Percentiles rank a stretch among this genome's conserved stretches.
Evolutionary conservation across 2,329 filamentous ascomycete genomes (phyloP).

Genomic region (Pezicula radicicola): DNA sequence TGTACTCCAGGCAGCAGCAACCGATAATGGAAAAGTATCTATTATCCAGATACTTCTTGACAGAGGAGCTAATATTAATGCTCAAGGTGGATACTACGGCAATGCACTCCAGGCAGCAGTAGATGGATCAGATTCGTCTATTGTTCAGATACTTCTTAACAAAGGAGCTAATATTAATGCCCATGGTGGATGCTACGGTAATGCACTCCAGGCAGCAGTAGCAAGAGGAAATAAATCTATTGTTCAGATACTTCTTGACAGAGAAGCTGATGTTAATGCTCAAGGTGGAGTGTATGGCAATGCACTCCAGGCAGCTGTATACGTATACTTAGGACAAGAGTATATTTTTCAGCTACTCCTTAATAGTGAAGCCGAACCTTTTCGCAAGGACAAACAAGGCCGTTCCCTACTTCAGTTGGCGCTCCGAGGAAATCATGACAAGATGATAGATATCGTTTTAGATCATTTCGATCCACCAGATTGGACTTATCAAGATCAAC

Average conservation of each 20-base stretch:
- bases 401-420: constrained; percentile 5
- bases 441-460: constrained; percentile 2
- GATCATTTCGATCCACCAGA: constrained; percentile 1
- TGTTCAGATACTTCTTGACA: constrained; percentile 11
- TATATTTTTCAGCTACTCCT: constrained; percentile 8
- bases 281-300: constrained; percentile 22
- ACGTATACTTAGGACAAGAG: constrained; percentile 1
- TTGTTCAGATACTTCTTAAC: no score
- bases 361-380: constrained; percentile 11
- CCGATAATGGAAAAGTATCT: no score
- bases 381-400: constrained; percentile 6
- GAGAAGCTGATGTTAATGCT: constrained; percentile 16
- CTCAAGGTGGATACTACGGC: constrained; percentile 12
- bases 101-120: constrained; percentile 6
- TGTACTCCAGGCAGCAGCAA: no score
- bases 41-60: no score
- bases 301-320: constrained; percentile 2
- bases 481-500: constrained; percentile 8
- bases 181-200: no score
- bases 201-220: not conserved
- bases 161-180: no score
- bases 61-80: no score
- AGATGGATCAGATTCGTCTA: no score
- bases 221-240: constrained; percentile 2
- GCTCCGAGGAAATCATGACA: constrained; percentile 3